Conservation (phyloP, 805 yeast species). For the Yarrowia sp. region DNA sequence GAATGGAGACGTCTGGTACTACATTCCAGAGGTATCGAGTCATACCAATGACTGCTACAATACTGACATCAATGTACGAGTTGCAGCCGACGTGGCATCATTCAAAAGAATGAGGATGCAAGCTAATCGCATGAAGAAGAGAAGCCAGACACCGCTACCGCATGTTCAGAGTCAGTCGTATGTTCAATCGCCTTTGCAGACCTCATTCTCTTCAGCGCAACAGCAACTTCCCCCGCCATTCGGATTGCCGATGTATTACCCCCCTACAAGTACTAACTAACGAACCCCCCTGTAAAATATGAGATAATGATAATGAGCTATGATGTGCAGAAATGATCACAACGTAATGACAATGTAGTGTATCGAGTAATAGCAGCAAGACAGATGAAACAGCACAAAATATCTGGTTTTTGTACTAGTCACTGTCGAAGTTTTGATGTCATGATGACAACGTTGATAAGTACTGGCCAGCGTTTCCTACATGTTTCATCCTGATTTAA, state of each 20-base stretch:
- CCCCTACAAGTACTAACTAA: conserved; percentile 25
- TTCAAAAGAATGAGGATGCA: conserved; percentile 21
- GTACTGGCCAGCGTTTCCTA: too few relatives aligned
- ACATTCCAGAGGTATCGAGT: conserved; percentile 7
- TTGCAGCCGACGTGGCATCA: conserved; percentile 16
- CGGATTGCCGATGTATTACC: not conserved
- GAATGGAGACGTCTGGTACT: conserved; percentile 32
- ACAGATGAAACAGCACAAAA: too few relatives aligned
- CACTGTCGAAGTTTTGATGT: too few relatives aligned
- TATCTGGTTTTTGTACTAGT: too few relatives aligned
- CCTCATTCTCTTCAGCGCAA: not conserved
- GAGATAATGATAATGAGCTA: conserved; percentile 30
- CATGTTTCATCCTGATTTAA: too few relatives aligned
- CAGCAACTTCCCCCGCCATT: not conserved
- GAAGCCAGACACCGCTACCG: not conserved
- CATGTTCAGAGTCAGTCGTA: not conserved
- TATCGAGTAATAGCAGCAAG: too few relatives aligned
- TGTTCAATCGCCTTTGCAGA: too few relatives aligned
- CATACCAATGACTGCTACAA: conserved; percentile 28
- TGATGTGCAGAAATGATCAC: not conserved
- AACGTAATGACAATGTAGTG: too few relatives aligned
- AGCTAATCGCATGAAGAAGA: conserved; percentile 7
- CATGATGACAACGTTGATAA: too few relatives aligned
- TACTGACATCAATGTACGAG: conserved; percentile 7
- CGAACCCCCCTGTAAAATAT: conserved; percentile 12